Evolutionary conservation across 768 basidiomycete species (phyloP).

Genomic region (Termitomyces sp.): DNA sequence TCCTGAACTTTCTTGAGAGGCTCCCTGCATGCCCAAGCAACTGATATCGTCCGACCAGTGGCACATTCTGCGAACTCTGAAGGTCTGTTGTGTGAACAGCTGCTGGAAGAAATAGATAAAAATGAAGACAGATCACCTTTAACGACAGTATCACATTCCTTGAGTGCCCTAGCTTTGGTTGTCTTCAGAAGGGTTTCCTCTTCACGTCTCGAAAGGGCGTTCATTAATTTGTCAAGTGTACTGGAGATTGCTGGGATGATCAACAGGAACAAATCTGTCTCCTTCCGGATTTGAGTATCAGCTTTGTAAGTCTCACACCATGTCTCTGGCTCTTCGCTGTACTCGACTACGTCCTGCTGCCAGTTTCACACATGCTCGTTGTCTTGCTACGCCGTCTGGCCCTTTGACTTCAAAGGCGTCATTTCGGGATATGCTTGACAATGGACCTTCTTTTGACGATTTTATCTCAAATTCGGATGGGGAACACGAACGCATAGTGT

Average conservation of each 20-base stretch:
- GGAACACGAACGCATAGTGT: slow-evolving; percentile 53
- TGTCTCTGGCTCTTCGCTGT: slow-evolving; percentile 9
- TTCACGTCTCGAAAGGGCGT: slow-evolving; percentile 82
- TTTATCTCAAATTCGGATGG: slow-evolving; percentile 54
- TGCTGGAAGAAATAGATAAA: not conserved
- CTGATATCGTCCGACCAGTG: slow-evolving; percentile 74
- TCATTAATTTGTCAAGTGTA: slow-evolving; percentile 56
- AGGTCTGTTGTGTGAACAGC: slow-evolving; percentile 2
- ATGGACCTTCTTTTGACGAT: slow-evolving; percentile 76
- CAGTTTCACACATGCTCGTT: slow-evolving; percentile 33
- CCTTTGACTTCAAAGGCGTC: slow-evolving; percentile 30
- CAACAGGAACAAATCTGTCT: slow-evolving; percentile 2
- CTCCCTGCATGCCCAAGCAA: slow-evolving; percentile 79
- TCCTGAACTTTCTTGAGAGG: slow-evolving; percentile 68
- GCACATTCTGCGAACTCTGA: slow-evolving; percentile 86
- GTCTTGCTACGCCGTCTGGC: slow-evolving; percentile 45
- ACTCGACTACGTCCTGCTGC: slow-evolving; percentile 10
- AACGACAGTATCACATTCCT: slow-evolving; percentile 72
- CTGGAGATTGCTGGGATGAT: not conserved
- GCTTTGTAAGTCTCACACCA: not conserved
- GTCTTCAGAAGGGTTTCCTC: slow-evolving; percentile 83
- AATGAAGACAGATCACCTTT: slow-evolving; percentile 45
- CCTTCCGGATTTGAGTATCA: not conserved
- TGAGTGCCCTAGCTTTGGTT: slow-evolving; percentile 75
- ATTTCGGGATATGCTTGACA: slow-evolving; percentile 52